These are phyloP conservation scores for Penicillium tannophilum DNA, from an alignment of 495 filamentous ascomycete species.

Conservation along the genomic window DNA sequence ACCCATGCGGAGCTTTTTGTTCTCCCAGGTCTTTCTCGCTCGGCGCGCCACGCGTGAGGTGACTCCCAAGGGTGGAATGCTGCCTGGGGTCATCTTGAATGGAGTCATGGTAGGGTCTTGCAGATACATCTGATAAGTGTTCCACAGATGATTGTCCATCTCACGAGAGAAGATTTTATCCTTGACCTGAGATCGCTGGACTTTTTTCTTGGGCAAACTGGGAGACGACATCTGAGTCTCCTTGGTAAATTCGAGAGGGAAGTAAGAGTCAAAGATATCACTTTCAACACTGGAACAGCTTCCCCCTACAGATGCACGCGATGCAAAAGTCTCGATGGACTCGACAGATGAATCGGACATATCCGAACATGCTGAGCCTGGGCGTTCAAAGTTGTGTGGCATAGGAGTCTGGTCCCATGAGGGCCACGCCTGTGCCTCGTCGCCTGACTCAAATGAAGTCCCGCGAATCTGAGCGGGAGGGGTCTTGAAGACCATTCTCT, in stretches of 20 bases:
- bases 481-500: conserved; percentile 61
- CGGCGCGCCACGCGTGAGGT: conserved; percentile 85
- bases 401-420: conserved; percentile 35
- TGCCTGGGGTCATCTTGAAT: conserved; percentile 85
- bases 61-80: conserved; percentile 85
- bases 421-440: conserved; percentile 30
- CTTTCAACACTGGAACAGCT: conserved; percentile 72
- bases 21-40: conserved; percentile 80
- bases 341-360: conserved; percentile 71
- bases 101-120: conserved; percentile 92
- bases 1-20: conserved; percentile 22
- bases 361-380: conserved; percentile 60
- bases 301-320: conserved; percentile 64
- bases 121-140: conserved; percentile 82
- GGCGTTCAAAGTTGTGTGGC: conserved; percentile 50
- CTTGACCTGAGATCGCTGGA: conserved; percentile 11
- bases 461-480: conserved; percentile 59
- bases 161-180: conserved; percentile 72
- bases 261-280: conserved; percentile 60
- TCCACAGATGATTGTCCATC: conserved; percentile 94
- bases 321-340: conserved; percentile 64
- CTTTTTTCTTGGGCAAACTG: conserved; percentile 29
- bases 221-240: conserved; percentile 40
- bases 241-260: conserved; percentile 42
- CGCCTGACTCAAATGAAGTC: conserved; percentile 33